Conservation (phyloP, 768 basidiomycete genomes). For the Boletus fagicola region DNA sequence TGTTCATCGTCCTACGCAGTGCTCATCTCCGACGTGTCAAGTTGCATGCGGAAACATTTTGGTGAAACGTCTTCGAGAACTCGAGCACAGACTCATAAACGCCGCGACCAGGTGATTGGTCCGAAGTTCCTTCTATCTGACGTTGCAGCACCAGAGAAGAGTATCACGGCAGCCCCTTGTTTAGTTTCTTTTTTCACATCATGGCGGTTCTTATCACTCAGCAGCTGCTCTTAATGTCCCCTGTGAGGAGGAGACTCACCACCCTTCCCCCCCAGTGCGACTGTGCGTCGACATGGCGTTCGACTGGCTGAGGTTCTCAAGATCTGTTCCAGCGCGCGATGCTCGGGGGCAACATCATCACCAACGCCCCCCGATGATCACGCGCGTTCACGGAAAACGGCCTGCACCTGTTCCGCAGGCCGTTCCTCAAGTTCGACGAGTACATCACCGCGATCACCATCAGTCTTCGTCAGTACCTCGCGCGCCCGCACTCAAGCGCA, state of each 20-base stretch:
- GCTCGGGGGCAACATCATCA: constrained; percentile 13
- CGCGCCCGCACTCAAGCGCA: constrained; percentile 13
- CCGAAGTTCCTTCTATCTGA: constrained; percentile 27
- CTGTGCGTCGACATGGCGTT: constrained; percentile 23
- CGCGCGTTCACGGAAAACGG: constrained; percentile 21
- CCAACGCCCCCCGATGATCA: constrained; percentile 16
- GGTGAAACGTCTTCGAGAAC: constrained; percentile 34
- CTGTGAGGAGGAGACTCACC: constrained; percentile 11
- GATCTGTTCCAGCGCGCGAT: constrained; percentile 14
- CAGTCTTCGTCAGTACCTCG: constrained; percentile 14
- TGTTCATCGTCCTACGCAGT: constrained; percentile 12
- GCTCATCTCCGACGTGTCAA: constrained; percentile 29
- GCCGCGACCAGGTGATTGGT: constrained; percentile 29
- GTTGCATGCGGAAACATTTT: constrained; percentile 19
- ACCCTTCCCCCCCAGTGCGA: constrained; percentile 13
- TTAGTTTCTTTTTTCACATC: constrained; percentile 23
- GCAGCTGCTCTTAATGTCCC: constrained; percentile 30
- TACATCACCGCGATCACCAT: constrained; percentile 16
- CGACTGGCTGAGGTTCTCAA: constrained; percentile 28
- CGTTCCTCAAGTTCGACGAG: constrained; percentile 20
- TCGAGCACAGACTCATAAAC: constrained; percentile 24
- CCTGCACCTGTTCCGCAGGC: constrained; percentile 17
- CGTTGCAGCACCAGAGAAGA: constrained; percentile 28
- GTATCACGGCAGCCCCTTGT: constrained; percentile 25
- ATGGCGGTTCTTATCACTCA: constrained; percentile 29